phyloP scores from a whole-genome alignment of 176 grass and related monocot species.

The Puya raimondii region DNA sequence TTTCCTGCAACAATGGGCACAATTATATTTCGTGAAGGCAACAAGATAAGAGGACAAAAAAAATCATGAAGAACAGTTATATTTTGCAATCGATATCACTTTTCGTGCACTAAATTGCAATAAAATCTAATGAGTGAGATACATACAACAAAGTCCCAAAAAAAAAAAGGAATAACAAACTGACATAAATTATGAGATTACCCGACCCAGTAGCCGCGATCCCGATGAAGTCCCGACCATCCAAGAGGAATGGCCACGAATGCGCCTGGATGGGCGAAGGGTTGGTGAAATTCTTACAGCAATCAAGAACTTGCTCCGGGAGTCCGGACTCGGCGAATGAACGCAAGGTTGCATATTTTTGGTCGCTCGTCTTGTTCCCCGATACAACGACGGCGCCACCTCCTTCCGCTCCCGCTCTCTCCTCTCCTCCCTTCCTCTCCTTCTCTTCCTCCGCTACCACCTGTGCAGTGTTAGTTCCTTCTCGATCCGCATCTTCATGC shows the following conservation, averaged over 20 bases:
- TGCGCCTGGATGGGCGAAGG: slow-evolving; percentile 89
- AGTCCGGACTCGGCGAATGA: slow-evolving; percentile 62
- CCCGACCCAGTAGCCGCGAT: slow-evolving; percentile 96
- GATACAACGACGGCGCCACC: slow-evolving; percentile 40
- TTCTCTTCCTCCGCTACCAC: slow-evolving; percentile 4
- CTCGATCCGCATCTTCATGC: not conserved
- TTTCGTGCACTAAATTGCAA: too few species aligned
- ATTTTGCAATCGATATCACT: too few species aligned
- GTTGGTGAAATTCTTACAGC: slow-evolving; percentile 62
- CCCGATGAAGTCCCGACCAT: slow-evolving; percentile 75
- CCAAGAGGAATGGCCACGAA: slow-evolving; percentile 80
- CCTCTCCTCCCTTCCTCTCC: not conserved
- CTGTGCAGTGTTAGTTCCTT: not conserved
- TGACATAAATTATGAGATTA: slow-evolving; percentile 14
- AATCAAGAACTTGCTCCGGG: slow-evolving; percentile 56
- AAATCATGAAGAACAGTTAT: too few species aligned
- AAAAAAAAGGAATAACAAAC: not conserved
- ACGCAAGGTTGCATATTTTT: slow-evolving; percentile 56
- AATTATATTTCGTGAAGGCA: not conserved
- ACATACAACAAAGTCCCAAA: too few species aligned
- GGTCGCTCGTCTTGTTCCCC: slow-evolving; percentile 42
- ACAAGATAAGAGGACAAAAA: too few species aligned
- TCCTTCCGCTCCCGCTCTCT: not conserved
- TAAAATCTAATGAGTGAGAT: too few species aligned
- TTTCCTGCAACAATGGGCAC: slow-evolving; percentile 40